Conservation (phyloP, 805 yeast genomes). For the Ogataea paradorogensis region DNA sequence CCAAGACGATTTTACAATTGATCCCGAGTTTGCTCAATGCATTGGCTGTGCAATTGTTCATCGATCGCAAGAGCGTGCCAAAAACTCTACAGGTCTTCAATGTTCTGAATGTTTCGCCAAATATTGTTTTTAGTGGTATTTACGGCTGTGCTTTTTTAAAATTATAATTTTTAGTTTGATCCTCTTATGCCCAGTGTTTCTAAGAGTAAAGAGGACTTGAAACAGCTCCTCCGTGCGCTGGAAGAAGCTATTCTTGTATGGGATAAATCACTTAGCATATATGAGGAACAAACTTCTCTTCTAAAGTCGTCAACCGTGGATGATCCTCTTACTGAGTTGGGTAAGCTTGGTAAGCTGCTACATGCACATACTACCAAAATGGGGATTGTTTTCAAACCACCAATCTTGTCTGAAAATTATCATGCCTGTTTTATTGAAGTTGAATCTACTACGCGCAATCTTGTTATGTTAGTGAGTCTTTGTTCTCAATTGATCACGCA, state of each 20-base stretch:
- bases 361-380: constrained; percentile 78
- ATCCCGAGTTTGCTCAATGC: constrained; percentile 66
- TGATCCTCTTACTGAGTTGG: constrained; percentile 53
- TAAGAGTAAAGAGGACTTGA: constrained; percentile 16
- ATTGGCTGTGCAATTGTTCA: constrained; percentile 79
- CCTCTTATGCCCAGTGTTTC: constrained; percentile 5
- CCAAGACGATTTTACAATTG: constrained; percentile 55
- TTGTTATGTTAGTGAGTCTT: constrained; percentile 46
- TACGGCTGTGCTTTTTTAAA: constrained; percentile 1
- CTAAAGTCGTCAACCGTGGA: constrained; percentile 29
- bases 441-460: constrained; percentile 42
- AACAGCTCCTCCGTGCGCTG: constrained; percentile 19
- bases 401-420: constrained; percentile 38
- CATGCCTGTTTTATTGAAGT: constrained; percentile 49
- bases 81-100: constrained; percentile 52
- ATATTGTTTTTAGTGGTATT: constrained; percentile 52
- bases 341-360: constrained; percentile 55
- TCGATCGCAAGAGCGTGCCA: constrained; percentile 67
- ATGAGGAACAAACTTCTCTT: neutral
- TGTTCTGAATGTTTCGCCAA: constrained; percentile 64
- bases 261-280: constrained; percentile 13
- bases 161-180: neutral
- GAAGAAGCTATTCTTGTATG: constrained; percentile 21
- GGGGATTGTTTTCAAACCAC: constrained; percentile 67
- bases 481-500: constrained; percentile 40